phyloP scores from a whole-genome alignment of 192 early-diverging fungal genomes.

The Coemansia sp. region DNA sequence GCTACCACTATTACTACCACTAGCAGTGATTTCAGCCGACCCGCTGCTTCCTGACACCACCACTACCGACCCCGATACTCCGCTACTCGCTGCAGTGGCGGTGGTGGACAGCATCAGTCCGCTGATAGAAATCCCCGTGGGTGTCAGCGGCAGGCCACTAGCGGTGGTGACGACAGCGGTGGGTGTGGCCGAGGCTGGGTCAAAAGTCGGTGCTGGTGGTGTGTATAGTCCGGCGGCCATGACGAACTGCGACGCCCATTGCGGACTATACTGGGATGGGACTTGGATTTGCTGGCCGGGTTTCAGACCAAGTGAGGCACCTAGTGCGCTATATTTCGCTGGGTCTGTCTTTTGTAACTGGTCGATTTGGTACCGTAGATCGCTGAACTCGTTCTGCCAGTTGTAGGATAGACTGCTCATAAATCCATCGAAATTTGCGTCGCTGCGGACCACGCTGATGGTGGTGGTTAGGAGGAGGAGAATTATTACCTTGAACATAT shows the following conservation, averaged over 20 bases:
- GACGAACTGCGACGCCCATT: conserved; percentile 51
- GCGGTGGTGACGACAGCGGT: background rate
- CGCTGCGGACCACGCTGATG: background rate
- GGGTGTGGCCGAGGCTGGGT: conserved; percentile 11
- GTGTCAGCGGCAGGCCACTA: background rate
- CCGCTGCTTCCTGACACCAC: background rate
- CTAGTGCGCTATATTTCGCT: conserved; percentile 34
- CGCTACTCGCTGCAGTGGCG: background rate
- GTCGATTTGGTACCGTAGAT: conserved; percentile 48
- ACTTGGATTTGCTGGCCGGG: conserved; percentile 25
- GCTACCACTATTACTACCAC: background rate
- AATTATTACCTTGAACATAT: too few relatives aligned
- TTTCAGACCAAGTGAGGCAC: conserved; percentile 31
- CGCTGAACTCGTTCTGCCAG: conserved; percentile 54
- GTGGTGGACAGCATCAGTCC: background rate
- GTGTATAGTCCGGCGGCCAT: conserved; percentile 41
- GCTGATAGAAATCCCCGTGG: background rate
- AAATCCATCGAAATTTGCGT: conserved; percentile 12
- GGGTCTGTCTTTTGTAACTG: conserved; percentile 44
- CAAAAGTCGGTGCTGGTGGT: conserved; percentile 15
- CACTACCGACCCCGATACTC: background rate
- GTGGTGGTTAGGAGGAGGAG: too few relatives aligned
- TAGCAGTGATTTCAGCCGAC: too few relatives aligned
- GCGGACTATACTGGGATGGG: conserved; percentile 31
- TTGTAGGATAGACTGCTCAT: conserved; percentile 53